A percentile compares a stretch with the other conserved stretches of the same genome.
Conservation (phyloP, 2,329 filamentous ascomycete species). For the Colletotrichum neosansevieriae region DNA sequence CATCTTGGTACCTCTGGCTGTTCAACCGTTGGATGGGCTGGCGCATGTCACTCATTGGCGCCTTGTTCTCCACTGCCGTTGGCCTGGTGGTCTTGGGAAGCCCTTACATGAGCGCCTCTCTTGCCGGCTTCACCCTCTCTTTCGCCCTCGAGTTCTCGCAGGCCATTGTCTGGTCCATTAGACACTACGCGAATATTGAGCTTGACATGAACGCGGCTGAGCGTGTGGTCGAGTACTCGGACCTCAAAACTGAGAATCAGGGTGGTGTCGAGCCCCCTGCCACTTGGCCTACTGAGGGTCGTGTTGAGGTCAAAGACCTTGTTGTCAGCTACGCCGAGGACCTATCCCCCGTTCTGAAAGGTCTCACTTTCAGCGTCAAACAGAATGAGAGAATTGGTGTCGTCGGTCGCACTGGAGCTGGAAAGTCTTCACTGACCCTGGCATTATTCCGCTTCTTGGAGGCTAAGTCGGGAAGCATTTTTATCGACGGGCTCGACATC, state of each 20-base stretch:
- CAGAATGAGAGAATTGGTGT: constrained; percentile 80
- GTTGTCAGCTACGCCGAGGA: constrained; percentile 79
- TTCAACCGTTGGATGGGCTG: constrained; percentile 84
- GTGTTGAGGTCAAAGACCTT: constrained; percentile 78
- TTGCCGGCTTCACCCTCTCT: constrained; percentile 81
- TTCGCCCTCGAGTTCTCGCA: constrained; percentile 79
- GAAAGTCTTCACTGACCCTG: constrained; percentile 81
- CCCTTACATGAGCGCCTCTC: constrained; percentile 72
- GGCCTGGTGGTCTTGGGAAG: constrained; percentile 73
- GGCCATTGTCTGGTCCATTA: constrained; percentile 74
- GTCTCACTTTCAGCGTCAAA: constrained; percentile 74
- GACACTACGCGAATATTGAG: constrained; percentile 78
- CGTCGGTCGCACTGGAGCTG: constrained; percentile 81
- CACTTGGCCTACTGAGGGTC: constrained; percentile 80
- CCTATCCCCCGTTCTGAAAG: constrained; percentile 77
- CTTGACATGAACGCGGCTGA: constrained; percentile 85
- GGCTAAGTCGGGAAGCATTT: constrained; percentile 72
- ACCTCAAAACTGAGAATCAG: constrained; percentile 75
- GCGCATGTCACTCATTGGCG: constrained; percentile 77
- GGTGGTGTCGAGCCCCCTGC: constrained; percentile 72
- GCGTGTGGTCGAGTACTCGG: constrained; percentile 80
- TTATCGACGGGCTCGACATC: constrained; percentile 81
- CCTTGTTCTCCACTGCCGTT: constrained; percentile 74
- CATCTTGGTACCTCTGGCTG: constrained; percentile 76
- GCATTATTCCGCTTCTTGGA: constrained; percentile 84